Evolutionary conservation across 2,329 filamentous ascomycete genomes (phyloP).

Genomic region (Ophiostoma pallidulum): DNA sequence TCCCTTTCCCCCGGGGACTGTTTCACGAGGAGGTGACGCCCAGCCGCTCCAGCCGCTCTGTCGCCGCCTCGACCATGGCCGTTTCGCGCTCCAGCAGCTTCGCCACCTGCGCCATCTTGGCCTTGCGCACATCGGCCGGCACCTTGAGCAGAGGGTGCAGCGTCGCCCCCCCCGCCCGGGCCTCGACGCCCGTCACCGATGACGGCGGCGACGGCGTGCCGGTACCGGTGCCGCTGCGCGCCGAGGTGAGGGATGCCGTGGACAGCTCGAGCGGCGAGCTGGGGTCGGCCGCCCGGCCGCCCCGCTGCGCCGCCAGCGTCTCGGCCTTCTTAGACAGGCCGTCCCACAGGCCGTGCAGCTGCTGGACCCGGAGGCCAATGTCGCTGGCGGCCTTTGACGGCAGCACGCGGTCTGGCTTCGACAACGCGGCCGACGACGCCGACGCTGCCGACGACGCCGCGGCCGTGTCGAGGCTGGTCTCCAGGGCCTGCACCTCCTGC

Average conservation of each 20-base stretch:
- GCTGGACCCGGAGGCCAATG: slow-evolving; percentile 47
- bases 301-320: slow-evolving; percentile 28
- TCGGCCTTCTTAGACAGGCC: slow-evolving; percentile 44
- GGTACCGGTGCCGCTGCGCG: slow-evolving; percentile 16
- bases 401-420: slow-evolving; percentile 19
- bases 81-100: slow-evolving; percentile 55
- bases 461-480: slow-evolving; percentile 28
- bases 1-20: too few relatives aligned
- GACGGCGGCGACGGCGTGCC: slow-evolving; percentile 19
- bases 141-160: slow-evolving; percentile 39
- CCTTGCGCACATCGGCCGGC: slow-evolving; percentile 50
- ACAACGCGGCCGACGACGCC: slow-evolving; percentile 15
- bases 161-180: not conserved
- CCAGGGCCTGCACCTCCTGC: slow-evolving; percentile 31
- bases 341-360: slow-evolving; percentile 44
- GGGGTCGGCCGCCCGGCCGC: not conserved
- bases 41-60: slow-evolving; percentile 50
- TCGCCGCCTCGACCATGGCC: slow-evolving; percentile 58
- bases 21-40: slow-evolving; percentile 23
- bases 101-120: slow-evolving; percentile 56
- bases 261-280: slow-evolving; percentile 10
- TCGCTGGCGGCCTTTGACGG: slow-evolving; percentile 30
- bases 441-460: not conserved
- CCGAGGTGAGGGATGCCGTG: slow-evolving; percentile 4
- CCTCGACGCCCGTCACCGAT: not conserved